phyloP scores from a whole-genome alignment of 495 filamentous ascomycete species.

The Cairneyella variabilis region DNA sequence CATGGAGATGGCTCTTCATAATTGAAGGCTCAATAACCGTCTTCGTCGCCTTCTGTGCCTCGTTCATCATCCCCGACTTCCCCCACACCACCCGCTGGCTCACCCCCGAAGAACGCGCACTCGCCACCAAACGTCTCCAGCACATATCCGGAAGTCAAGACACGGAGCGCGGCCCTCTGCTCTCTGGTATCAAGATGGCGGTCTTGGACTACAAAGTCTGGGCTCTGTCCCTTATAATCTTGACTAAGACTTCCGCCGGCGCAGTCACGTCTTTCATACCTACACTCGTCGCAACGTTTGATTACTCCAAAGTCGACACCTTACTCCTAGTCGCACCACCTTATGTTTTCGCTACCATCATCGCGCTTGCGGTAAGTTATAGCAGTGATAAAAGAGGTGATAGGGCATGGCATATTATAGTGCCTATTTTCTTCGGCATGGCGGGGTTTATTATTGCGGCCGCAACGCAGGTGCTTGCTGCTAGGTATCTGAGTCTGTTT shows the following conservation, averaged over 20 bases:
- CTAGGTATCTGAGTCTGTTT: slow-evolving; percentile 32
- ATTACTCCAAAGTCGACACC: slow-evolving; percentile 15
- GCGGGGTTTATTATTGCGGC: slow-evolving; percentile 36
- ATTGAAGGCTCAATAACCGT: slow-evolving; percentile 50
- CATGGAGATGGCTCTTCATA: slow-evolving; percentile 54
- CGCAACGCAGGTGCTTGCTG: slow-evolving; percentile 30
- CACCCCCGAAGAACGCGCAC: slow-evolving; percentile 58
- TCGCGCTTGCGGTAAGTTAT: slow-evolving; percentile 27
- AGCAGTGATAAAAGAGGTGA: slow-evolving; percentile 35
- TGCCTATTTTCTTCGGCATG: slow-evolving; percentile 27
- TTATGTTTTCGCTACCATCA: slow-evolving; percentile 32
- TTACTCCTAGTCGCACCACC: slow-evolving; percentile 12
- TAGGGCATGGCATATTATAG: slow-evolving; percentile 37
- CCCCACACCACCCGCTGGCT: slow-evolving; percentile 75
- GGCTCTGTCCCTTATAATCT: slow-evolving; percentile 42
- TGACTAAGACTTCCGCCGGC: slow-evolving; percentile 10
- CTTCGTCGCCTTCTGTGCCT: slow-evolving; percentile 38
- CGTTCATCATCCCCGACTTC: slow-evolving; percentile 55
- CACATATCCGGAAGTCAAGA: slow-evolving; percentile 36
- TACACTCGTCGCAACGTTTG: slow-evolving; percentile 5
- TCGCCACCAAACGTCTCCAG: slow-evolving; percentile 51
- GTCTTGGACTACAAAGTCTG: slow-evolving; percentile 31
- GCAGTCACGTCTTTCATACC: slow-evolving; percentile 20
- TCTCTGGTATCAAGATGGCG: slow-evolving; percentile 48
- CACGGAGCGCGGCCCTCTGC: slow-evolving; percentile 28